Percentiles rank a stretch among this genome's conserved stretches.
Conservation (phyloP, 2,329 filamentous ascomycete species). For the Phyllosticta paracitricarpa region DNA sequence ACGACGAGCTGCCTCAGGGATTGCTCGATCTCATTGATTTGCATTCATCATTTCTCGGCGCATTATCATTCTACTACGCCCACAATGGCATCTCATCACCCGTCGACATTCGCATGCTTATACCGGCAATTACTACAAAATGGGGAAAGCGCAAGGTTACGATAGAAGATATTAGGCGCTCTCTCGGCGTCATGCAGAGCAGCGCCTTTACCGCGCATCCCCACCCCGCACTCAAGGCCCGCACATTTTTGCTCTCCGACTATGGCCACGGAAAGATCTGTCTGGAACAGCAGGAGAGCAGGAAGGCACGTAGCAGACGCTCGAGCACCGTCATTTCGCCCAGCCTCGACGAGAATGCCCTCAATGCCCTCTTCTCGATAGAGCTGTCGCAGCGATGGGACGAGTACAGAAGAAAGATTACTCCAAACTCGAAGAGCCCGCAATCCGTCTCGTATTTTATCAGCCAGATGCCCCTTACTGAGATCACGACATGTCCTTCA, state of each 20-base stretch:
- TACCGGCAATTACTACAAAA: conserved; percentile 31
- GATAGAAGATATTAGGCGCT: conserved; percentile 35
- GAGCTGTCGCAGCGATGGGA: conserved; percentile 38
- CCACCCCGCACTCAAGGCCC: conserved; percentile 16
- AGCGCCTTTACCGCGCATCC: neutral
- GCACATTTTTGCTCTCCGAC: conserved; percentile 29
- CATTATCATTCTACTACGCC: conserved; percentile 40
- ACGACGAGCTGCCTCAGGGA: conserved; percentile 27
- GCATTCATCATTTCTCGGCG: conserved; percentile 39
- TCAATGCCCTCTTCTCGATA: conserved; percentile 42
- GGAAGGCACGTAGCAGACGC: conserved; percentile 16
- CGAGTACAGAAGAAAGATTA: conserved; percentile 27
- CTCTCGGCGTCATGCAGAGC: conserved; percentile 30
- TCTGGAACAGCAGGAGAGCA: conserved; percentile 28
- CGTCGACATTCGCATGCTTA: conserved; percentile 31
- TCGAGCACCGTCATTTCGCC: conserved; percentile 15
- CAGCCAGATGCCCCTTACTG: conserved; percentile 44
- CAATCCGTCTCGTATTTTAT: conserved; percentile 47
- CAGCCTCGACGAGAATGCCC: conserved; percentile 34
- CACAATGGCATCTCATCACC: conserved; percentile 38
- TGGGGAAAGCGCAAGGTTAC: conserved; percentile 39
- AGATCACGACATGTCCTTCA: conserved; percentile 44
- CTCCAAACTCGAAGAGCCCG: conserved; percentile 32
- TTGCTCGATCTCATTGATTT: conserved; percentile 35
- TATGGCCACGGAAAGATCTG: conserved; percentile 34